Conservation (phyloP, 2,329 filamentous ascomycete genomes). For the Grosmannia clavigera region DNA sequence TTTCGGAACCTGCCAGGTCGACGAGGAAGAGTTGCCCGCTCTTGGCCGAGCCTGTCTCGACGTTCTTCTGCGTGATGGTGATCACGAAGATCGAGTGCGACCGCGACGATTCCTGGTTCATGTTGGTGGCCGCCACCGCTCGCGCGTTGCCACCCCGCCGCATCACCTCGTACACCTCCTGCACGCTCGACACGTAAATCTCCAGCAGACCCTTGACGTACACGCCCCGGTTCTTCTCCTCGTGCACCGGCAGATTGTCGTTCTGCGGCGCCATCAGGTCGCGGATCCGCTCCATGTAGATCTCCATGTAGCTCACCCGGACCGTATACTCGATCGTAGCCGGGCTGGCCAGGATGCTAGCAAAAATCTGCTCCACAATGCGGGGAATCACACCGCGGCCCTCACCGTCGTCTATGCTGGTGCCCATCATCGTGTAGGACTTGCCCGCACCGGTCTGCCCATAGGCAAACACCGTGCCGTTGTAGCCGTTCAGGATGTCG, state of each 20-base stretch:
- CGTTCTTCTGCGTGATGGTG: slow-evolving; percentile 93
- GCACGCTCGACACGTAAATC: slow-evolving; percentile 89
- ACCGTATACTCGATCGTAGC: slow-evolving; percentile 98
- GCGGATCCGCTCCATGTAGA: slow-evolving; percentile 98
- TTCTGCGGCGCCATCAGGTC: slow-evolving; percentile 87
- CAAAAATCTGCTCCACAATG: slow-evolving; percentile 95
- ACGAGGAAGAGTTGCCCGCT: slow-evolving; percentile 95
- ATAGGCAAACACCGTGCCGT: slow-evolving; percentile 97
- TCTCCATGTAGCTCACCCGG: slow-evolving; percentile 97
- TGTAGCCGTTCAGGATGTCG: slow-evolving; percentile 97
- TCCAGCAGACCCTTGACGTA: slow-evolving; percentile 93
- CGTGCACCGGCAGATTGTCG: slow-evolving; percentile 94
- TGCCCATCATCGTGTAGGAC: slow-evolving; percentile 98
- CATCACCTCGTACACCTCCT: slow-evolving; percentile 96
- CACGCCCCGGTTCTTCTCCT: slow-evolving; percentile 90
- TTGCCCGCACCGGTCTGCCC: slow-evolving; percentile 97
- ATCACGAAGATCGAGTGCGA: slow-evolving; percentile 98
- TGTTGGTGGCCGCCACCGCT: slow-evolving; percentile 93
- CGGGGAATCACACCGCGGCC: slow-evolving; percentile 91
- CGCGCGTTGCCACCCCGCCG: slow-evolving; percentile 78
- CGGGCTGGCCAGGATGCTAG: slow-evolving; percentile 83
- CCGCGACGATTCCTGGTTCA: slow-evolving; percentile 97
- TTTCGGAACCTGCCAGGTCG: slow-evolving; percentile 95
- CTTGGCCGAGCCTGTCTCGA: slow-evolving; percentile 90
- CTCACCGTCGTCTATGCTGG: slow-evolving; percentile 80